phyloP scores from a whole-genome alignment of 1,284 basidiomycete species.

The Cronartium ribicola region DNA sequence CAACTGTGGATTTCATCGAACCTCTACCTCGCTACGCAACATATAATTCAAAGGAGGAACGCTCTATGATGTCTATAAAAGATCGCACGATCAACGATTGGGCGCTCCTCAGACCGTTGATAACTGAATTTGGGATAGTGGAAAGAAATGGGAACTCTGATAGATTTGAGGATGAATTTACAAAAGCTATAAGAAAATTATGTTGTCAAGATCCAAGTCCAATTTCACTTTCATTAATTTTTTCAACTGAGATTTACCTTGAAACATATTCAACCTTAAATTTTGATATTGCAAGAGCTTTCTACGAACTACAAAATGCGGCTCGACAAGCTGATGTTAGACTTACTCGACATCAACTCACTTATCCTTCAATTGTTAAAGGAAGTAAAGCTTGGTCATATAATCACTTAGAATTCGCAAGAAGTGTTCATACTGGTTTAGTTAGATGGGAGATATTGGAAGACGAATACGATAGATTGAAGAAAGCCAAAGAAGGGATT shows the following conservation, averaged over 20 bases:
- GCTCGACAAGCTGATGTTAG: not conserved
- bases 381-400: too few relatives aligned
- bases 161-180: conserved; percentile 1
- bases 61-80: too few relatives aligned
- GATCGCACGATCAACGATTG: not conserved
- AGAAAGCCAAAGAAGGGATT: too few relatives aligned
- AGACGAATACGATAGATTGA: too few relatives aligned
- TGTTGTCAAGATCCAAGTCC: not conserved
- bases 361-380: too few relatives aligned
- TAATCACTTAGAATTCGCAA: too few relatives aligned
- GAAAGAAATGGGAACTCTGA: not conserved
- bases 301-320: not conserved
- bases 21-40: too few relatives aligned
- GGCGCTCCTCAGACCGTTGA: not conserved
- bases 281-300: not conserved
- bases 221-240: not conserved
- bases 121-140: not conserved
- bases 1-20: too few relatives aligned
- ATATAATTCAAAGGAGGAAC: not conserved
- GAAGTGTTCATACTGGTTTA: too few relatives aligned
- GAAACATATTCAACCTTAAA: not conserved
- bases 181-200: not conserved
- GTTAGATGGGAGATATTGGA: too few relatives aligned
- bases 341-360: not conserved
- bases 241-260: not conserved